Evolutionary conservation across 192 early-diverging fungal genomes (phyloP).

Genomic region (Phlyctochytrium bullatum): DNA sequence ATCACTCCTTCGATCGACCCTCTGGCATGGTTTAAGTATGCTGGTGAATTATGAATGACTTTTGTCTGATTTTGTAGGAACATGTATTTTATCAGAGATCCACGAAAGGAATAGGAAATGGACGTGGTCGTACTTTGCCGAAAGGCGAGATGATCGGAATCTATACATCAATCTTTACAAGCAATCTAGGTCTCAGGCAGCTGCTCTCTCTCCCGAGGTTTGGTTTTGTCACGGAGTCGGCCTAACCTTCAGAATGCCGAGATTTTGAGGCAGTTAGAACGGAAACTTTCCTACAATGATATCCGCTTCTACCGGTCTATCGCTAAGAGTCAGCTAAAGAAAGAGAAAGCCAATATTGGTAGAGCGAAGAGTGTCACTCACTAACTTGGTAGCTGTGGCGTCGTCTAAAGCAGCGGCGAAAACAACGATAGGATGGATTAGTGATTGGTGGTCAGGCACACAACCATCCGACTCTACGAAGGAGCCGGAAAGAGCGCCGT

Average conservation of each 20-base stretch:
- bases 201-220: conserved; percentile 38
- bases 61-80: conserved; percentile 55
- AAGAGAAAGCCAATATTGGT: conserved; percentile 65
- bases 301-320: conserved; percentile 81
- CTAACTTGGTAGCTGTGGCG: conserved; percentile 25
- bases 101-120: conserved; percentile 79
- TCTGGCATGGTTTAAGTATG: conserved; percentile 71
- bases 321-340: conserved; percentile 68
- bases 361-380: neutral
- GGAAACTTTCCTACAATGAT: conserved; percentile 81
- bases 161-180: conserved; percentile 78
- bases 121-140: conserved; percentile 78
- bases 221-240: conserved; percentile 24
- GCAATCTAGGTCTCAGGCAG: conserved; percentile 41
- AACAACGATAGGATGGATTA: conserved; percentile 51
- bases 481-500: neutral
- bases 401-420: conserved; percentile 14
- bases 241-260: conserved; percentile 43
- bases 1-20: conserved; percentile 83
- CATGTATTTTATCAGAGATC: conserved; percentile 80
- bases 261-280: conserved; percentile 67
- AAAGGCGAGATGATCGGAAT: conserved; percentile 78
- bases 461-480: neutral
- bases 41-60: conserved; percentile 26
- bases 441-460: conserved; percentile 36